These are phyloP conservation scores for Mortierella sp. DNA, from an alignment of 371 early-diverging fungal genomes.

Conservation along the genomic window DNA sequence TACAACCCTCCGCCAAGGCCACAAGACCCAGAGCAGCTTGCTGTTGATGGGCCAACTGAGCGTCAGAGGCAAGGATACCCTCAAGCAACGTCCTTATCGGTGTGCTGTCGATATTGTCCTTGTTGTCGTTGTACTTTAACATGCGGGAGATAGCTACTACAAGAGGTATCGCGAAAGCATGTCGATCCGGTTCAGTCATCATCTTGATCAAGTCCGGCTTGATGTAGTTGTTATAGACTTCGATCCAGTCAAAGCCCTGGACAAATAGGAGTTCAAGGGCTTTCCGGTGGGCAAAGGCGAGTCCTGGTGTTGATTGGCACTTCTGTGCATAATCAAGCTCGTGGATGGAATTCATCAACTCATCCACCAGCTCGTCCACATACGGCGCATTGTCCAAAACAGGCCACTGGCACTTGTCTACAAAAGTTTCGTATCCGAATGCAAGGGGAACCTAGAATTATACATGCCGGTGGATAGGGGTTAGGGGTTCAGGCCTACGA, in stretches of 20 bases:
- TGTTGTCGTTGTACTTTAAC: too few relatives aligned
- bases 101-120: too few relatives aligned
- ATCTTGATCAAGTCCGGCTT: slow-evolving; percentile 21
- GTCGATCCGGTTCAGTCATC: slow-evolving; percentile 17
- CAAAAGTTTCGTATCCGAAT: slow-evolving; percentile 25
- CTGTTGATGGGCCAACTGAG: too few relatives aligned
- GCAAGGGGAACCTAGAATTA: neutral
- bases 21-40: too few relatives aligned
- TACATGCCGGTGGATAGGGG: too few relatives aligned
- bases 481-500: too few relatives aligned
- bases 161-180: slow-evolving; percentile 27
- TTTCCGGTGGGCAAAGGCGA: slow-evolving; percentile 24
- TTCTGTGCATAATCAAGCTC: slow-evolving; percentile 13
- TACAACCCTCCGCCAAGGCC: too few relatives aligned
- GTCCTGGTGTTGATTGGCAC: slow-evolving; percentile 6
- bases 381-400: slow-evolving; percentile 23
- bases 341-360: slow-evolving; percentile 14
- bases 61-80: too few relatives aligned
- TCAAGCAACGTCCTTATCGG: too few relatives aligned
- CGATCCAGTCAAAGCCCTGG: slow-evolving; percentile 39
- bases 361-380: slow-evolving; percentile 26
- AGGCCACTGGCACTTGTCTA: slow-evolving; percentile 31
- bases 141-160: slow-evolving; percentile 27
- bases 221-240: slow-evolving; percentile 30
- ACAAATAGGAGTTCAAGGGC: slow-evolving; percentile 38